Evolutionary conservation across 768 basidiomycete genomes (phyloP), one percentile per base, ranked within the genome.

Genomic region (Macrolepiota fuliginosa): DNA sequence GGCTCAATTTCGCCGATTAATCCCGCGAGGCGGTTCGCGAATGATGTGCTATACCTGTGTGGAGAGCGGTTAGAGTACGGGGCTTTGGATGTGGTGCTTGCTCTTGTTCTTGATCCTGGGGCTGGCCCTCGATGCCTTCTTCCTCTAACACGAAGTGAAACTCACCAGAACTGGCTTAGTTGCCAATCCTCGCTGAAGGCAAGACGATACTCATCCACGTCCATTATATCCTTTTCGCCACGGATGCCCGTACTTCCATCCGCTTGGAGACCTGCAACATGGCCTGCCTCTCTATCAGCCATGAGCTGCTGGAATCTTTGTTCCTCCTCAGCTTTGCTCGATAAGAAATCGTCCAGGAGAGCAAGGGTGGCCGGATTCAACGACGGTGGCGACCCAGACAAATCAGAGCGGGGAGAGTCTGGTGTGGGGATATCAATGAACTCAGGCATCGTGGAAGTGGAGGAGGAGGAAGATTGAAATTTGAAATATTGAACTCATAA

Each of bases 121-220:
- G 15, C 39, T 46, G 40, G 37, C 45, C 36, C n/a, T n/a, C 42
- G 42, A 10, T n/a, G n/a, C 9, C 19, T 45, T 12, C 7, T 45
- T 45, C 19, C n/a, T 19, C 42, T 15, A 9, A 17, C n/a, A 19
- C n/a, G 42, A 45, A 45, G 7, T 10, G n/a, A 17, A 29, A 72
- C 80, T 74, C 69, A 80, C 79, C 81, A 81, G 62, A 81, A 81
- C 69, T 82, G 80, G 65, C 78, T 81, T 45, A 81, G 73, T 65
- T 82, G 79, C 80, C 80, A 81, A 69, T 80, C 79, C 69, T 81
- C 80, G 17, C 77, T 73, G 57, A 82, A 82, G 13, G 76, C 74
- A 37, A 69, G 64, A 29, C 74, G 71, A 62, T 77, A 82, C 62
- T 81, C 79, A 46, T 77, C 74, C 15, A 81, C 76, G 58, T 74